Evolutionary conservation across 768 basidiomycete species (phyloP), one percentile per base, ranked within the genome.

Genomic region (Lanmaoa pseudosensibilis): DNA sequence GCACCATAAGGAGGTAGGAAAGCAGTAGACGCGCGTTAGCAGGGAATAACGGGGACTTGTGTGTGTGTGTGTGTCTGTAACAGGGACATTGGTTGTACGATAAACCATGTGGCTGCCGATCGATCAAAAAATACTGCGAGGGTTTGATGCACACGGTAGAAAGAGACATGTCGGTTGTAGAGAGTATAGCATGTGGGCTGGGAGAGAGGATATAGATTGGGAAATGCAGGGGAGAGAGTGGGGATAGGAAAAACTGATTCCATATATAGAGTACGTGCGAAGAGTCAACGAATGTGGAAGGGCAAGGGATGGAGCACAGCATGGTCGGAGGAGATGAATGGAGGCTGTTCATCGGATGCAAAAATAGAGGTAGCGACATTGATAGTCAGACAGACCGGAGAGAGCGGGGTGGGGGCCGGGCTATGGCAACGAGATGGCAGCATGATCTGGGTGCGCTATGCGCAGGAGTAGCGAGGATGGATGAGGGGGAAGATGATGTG

Each of bases 211-310:
- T 25, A 3, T 30, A 6, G 27, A 30, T 30, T 25, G 25, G 25
- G 34, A 4, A 48, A 48, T 43, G 44, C 30, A 49, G 39, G 51
- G 50, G 33, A 41, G 15, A 46, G 39, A 34, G 39, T 54, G 56
- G 48, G 44, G 32, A 46, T 30, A 51, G 18, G 25, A 37, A 34
- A 3, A 34, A n/a, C 1, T 4, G 10, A 53, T 52, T 30, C 58
- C 62, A 52, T 43, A 52, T 61, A 55, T 67, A 57, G 55, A 19
- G 51, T 12, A 16, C 23, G 47, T 58, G 52, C n/a, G 50, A 49
- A 49, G 34, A 32, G 13, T 27, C 27, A 27, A 27, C 27, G 27
- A 27, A 27, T 5, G 27, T 3, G 4, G 10, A 12, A 19, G 25
- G 21, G 11, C 8, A 38, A 9, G 36, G 38, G 7, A 47, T 30